Base-by-base conservation (phyloP, 208 protist genomes). In the Leishmania turanica region DNA sequence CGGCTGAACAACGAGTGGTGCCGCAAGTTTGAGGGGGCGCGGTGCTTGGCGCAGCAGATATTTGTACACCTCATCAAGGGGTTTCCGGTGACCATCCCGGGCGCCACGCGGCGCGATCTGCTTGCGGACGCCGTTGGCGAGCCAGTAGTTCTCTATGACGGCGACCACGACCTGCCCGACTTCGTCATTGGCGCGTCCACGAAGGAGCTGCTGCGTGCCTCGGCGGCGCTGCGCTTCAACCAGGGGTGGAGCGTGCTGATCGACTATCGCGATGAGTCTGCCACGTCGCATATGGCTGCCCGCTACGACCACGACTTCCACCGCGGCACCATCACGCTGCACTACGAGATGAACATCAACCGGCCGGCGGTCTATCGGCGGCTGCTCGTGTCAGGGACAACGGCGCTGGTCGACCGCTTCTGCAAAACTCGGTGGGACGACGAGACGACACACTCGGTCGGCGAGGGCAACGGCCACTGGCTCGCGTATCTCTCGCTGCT, bases 221-320 rank as follows among this genome's bases (percentile, higher is more conserved):
- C 92, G 11, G 92, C 92, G 24, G 90, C 85, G 27, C 88, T 92
- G n/a, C 89, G 93, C 73, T 90, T 93, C 66, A 96, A 93, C 79
- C 85, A 96, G 78, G 93, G 93, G 9, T 97, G 93, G 95, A 92
- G 91, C 75, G 93, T 96, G 24, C 79, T 96, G 49, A 91, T 97
- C 71, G 89, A 95, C 78, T 91, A 92, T 79, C 84, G 80, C 58
- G 69, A 87, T 45, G 87, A 90, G 51, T 66, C 19, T 17, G 84
- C 85, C 19, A 78, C 87, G 21, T 84, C 91, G 3, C 89, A 96
- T 53, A 83, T 96, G 62, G 77, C 90, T 17, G 95, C 95, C 1
- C 91, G 91, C 37, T 87, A 81, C 77, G 83, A 92, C 66, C 87
- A 94, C 81, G 75, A 84, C 79, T 90, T 96, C 58, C 87, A 92